A percentile compares a stretch with the other conserved stretches of the same genome.
Conservation (phyloP, 768 basidiomycete genomes). For the Suillus brevipes region DNA sequence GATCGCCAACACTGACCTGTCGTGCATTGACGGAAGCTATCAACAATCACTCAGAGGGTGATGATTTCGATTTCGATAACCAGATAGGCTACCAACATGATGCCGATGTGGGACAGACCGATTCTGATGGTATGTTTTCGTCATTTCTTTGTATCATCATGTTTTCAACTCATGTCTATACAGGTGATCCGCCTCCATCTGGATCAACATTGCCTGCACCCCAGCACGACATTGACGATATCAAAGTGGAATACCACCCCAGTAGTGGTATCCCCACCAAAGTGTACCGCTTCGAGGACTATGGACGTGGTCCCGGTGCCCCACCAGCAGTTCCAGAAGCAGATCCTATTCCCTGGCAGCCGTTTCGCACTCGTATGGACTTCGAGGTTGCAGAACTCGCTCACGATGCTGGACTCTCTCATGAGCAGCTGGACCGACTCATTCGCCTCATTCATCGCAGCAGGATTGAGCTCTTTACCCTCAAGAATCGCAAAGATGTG, state of each 20-base stretch:
- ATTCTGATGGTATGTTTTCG: not conserved
- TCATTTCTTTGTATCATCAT: not conserved
- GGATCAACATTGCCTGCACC: not conserved
- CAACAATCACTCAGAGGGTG: not conserved
- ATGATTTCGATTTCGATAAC: not conserved
- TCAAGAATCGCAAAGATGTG: constrained; percentile 5
- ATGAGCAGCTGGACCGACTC: constrained; percentile 9
- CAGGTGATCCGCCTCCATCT: not conserved
- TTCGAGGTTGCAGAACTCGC: constrained; percentile 14
- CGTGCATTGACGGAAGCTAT: not conserved
- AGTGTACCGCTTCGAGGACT: constrained; percentile 7
- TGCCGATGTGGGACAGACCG: not conserved
- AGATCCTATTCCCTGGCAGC: constrained; percentile 12
- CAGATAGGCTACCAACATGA: not conserved
- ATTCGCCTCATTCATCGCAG: constrained; percentile 4
- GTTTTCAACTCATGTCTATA: not conserved
- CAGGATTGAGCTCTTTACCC: constrained; percentile 8
- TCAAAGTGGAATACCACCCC: constrained; percentile 13
- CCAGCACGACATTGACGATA: constrained; percentile 6
- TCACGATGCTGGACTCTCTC: constrained; percentile 5
- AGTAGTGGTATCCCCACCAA: constrained; percentile 4
- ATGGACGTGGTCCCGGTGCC: not conserved
- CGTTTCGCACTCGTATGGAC: constrained; percentile 6
- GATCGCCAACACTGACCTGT: not conserved
- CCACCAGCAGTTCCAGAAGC: not conserved